Base-by-base conservation (phyloP, 768 basidiomycete species). In the Lactarius tabidus region DNA sequence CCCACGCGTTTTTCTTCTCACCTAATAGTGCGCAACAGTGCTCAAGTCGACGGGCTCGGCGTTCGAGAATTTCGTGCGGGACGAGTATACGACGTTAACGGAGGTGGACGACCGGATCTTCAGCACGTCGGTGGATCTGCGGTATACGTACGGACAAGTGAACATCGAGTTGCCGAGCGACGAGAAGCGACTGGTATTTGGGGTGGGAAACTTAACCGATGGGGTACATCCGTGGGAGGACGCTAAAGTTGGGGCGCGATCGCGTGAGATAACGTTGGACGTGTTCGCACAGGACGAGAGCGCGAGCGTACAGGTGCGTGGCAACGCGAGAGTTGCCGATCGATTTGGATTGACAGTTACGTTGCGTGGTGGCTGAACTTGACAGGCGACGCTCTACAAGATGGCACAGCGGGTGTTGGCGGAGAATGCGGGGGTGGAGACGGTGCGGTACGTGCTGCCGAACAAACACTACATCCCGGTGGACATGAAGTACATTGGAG, bases 401-500 rank as follows among this genome's bases (percentile, higher is more conserved):
- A 95, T 95, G 86, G 91, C 82, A 0, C 83, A 90, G 67, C 80
- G 81, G 2, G 80, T 98, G 68, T 77, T 97, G 33, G 76, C 76
- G 1, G 85, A 90, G 74, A 89, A 93, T 71, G 74, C 75, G 2
- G 78, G 78, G 2, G 80, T 97, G 15, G 73, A 80, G 51, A 75
- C 75, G 2, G 88, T 91, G 36, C 80, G 81, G 17, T 97, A 96
- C 76, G 75, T 77, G 51, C 81, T 97, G 3, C 95, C 96, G 2
- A 98, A 98, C 80, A 93, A 95, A 77, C 95, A 97, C 73, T 98
- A 96, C 75, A 84, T 97, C 70, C 90, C 91, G 0, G 91, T 95
- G 55, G 85, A 91, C 74, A 89, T 93, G 86, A 76, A 75, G 60
- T 91, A 91, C 66, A 77, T 89, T 52, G 85, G 84, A 2, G 73